Evolutionary conservation across 805 yeast genomes (phyloP).

Genomic region (Candida easanensis): DNA sequence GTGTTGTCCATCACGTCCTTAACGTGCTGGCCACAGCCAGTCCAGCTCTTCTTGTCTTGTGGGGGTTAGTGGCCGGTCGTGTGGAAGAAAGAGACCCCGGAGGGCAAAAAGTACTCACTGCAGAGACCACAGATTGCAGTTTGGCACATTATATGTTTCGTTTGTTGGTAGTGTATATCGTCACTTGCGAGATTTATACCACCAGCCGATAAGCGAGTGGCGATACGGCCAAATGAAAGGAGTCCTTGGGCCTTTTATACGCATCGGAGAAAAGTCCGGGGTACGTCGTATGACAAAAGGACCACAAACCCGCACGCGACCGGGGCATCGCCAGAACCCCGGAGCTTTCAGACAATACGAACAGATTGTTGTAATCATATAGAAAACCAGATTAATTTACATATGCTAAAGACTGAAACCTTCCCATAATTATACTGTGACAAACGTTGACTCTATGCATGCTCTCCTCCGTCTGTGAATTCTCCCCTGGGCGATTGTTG

Average conservation of each 20-base stretch:
- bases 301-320: background rate
- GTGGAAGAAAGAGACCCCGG: background rate
- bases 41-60: constrained; percentile 53
- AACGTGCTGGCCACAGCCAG: constrained; percentile 60
- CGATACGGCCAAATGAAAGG: no score
- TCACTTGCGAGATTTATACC: no score
- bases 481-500: no score
- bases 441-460: background rate
- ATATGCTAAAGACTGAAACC: background rate
- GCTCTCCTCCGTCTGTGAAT: no score
- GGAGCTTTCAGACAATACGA: no score
- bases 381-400: background rate
- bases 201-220: no score
- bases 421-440: background rate
- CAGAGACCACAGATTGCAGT: constrained; percentile 28
- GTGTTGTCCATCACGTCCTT: constrained; percentile 52
- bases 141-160: constrained; percentile 19
- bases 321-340: background rate
- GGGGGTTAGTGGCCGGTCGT: constrained; percentile 1
- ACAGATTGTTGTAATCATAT: background rate
- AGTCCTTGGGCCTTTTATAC: background rate
- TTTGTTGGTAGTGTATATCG: no score
- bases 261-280: constrained; percentile 10
- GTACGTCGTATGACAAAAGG: background rate
- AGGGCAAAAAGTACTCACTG: constrained; percentile 17